Evolutionary conservation across 2,329 filamentous ascomycete genomes (phyloP).

Genomic region (Dactylellina haptotyla): DNA sequence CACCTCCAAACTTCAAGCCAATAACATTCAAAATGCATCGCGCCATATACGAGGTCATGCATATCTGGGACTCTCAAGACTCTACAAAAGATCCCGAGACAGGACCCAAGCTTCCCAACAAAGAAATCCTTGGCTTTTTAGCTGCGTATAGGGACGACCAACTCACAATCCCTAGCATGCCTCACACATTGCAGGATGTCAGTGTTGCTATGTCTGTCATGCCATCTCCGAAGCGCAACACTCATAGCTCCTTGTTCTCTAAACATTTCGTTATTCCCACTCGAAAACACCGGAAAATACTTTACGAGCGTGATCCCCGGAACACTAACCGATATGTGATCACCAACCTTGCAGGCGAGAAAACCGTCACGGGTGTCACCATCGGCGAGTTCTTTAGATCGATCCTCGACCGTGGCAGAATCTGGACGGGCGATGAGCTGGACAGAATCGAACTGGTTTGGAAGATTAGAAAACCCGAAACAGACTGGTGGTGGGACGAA

Average conservation of each 20-base stretch:
- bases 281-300: background rate
- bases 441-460: background rate
- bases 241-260: background rate
- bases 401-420: background rate
- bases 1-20: background rate
- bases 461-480: background rate
- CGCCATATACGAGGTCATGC: slow-evolving; percentile 11
- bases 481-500: slow-evolving; percentile 9
- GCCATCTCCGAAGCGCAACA: background rate
- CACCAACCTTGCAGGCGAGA: background rate
- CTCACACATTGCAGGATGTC: slow-evolving; percentile 26
- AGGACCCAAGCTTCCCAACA: background rate
- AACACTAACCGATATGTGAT: background rate
- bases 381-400: slow-evolving; percentile 4
- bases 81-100: background rate
- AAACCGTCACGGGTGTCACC: background rate
- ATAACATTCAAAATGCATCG: slow-evolving; percentile 22
- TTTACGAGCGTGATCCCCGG: background rate
- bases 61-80: background rate
- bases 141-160: slow-evolving; percentile 4
- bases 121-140: background rate
- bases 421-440: background rate
- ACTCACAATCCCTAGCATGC: slow-evolving; percentile 21
- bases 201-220: slow-evolving; percentile 1
- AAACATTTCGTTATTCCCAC: slow-evolving; percentile 11